Conservation (phyloP, 192 early-diverging fungal species). For the Linnemannia schmuckeri region DNA sequence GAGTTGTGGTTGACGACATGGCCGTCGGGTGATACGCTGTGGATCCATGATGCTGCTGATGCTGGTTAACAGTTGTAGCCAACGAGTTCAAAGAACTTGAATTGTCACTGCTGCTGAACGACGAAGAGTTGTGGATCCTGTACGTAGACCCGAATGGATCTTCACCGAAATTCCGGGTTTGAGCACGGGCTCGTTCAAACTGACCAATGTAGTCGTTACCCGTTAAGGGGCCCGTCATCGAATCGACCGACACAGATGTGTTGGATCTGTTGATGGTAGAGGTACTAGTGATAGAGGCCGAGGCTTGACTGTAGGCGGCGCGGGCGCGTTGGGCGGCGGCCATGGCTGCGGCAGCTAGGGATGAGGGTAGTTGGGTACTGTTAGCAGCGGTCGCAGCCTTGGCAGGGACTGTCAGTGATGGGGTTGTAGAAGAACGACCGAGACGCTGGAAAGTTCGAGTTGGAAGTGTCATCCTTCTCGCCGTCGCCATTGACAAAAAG, state of each 20-base stretch:
- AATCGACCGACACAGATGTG: constrained; percentile 2
- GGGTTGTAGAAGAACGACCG: not conserved
- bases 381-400: not conserved
- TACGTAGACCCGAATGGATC: not conserved
- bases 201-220: constrained; percentile 42
- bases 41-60: not conserved
- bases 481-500: not conserved
- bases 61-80: constrained; percentile 9
- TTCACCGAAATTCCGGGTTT: not conserved
- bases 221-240: constrained; percentile 14
- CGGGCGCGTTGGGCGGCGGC: constrained; percentile 6
- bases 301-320: not conserved
- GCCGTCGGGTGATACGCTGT: not conserved
- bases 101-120: not conserved
- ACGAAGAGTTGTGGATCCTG: not conserved
- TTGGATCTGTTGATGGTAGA: constrained; percentile 1
- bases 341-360: constrained; percentile 25
- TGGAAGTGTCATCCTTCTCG: not conserved
- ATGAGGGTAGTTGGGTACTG: not conserved
- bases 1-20: not conserved
- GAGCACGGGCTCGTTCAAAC: constrained; percentile 30
- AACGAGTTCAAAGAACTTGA: not conserved
- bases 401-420: not conserved
- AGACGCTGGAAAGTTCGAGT: not conserved
- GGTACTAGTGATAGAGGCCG: not conserved